Evolutionary conservation across 2,329 filamentous ascomycete genomes (phyloP).

Genomic region (Rosellinia necatrix): DNA sequence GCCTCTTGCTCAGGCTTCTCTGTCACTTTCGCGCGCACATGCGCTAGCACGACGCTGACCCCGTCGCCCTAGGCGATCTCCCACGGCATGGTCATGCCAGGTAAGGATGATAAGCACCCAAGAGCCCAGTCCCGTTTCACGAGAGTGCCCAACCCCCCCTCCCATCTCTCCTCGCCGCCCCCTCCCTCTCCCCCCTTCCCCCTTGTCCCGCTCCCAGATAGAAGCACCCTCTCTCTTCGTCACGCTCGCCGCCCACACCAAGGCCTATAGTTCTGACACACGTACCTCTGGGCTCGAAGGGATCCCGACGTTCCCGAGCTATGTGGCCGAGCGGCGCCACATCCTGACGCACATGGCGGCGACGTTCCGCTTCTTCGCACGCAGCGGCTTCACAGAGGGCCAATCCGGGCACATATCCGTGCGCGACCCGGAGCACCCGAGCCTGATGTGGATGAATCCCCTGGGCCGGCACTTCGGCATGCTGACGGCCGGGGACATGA

Average conservation of each 20-base stretch:
- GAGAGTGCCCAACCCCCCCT: not conserved
- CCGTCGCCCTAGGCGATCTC: conserved; percentile 41
- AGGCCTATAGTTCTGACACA: not conserved
- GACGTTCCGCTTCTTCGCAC: conserved; percentile 70
- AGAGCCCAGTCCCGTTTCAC: not conserved
- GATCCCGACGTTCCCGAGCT: conserved; percentile 49
- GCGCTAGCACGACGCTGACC: not conserved
- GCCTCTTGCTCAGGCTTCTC: not conserved
- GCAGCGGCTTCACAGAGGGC: conserved; percentile 69
- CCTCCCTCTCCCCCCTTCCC: not conserved
- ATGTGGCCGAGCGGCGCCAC: conserved; percentile 60
- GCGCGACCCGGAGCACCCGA: conserved; percentile 37
- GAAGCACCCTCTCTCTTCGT: not conserved
- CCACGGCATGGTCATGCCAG: conserved; percentile 42
- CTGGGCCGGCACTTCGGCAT: conserved; percentile 68
- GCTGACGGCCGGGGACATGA: conserved; percentile 68
- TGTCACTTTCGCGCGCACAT: not conserved
- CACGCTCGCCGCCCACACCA: not conserved
- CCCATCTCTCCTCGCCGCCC: not conserved
- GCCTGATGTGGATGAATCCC: conserved; percentile 67
- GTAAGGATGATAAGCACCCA: conserved; percentile 25
- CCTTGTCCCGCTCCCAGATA: too few relatives aligned
- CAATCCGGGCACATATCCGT: conserved; percentile 57
- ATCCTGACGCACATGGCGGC: conserved; percentile 69
- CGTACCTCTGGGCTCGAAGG: conserved; percentile 37